A percentile compares a stretch with the other conserved stretches of the same genome.
Conservation (phyloP, 2,329 filamentous ascomycete species). For the Pseudofabraea citricarpa region DNA sequence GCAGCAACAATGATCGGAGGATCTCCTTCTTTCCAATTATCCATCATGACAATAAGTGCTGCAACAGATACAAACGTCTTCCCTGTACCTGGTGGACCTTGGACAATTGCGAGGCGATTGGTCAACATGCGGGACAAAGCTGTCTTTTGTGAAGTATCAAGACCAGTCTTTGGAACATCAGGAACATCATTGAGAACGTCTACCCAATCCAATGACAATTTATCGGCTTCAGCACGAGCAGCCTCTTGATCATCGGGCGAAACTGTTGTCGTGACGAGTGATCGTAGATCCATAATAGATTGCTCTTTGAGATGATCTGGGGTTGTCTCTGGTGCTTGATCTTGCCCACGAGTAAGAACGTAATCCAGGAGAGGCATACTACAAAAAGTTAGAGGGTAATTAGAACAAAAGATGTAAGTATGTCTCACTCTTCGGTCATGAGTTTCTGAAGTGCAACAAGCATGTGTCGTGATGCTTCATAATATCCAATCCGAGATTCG, state of each 20-base stretch:
- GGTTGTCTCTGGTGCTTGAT: too few relatives aligned
- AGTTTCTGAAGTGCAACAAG: conserved; percentile 63
- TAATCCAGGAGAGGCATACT: not conserved
- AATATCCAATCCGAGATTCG: conserved; percentile 69
- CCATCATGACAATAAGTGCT: conserved; percentile 61
- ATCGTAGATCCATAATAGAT: too few relatives aligned
- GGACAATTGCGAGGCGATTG: conserved; percentile 68
- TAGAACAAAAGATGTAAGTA: not conserved
- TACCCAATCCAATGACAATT: conserved; percentile 37
- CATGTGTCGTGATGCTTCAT: conserved; percentile 69
- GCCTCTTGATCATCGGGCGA: conserved; percentile 13
- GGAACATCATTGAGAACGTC: conserved; percentile 54
- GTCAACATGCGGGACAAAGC: conserved; percentile 69
- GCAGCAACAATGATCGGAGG: conserved; percentile 74
- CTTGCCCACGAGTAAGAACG: not conserved
- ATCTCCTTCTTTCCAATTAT: conserved; percentile 49
- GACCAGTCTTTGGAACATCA: conserved; percentile 32
- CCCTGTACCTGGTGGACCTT: conserved; percentile 68
- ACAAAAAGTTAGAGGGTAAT: not conserved
- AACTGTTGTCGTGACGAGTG: conserved; percentile 36
- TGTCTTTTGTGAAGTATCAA: conserved; percentile 68
- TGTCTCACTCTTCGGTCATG: conserved; percentile 24
- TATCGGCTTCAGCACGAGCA: not conserved
- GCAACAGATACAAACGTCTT: conserved; percentile 81
- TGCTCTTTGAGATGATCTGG: too few relatives aligned